Conservation (phyloP, 139 green algal species). For the Tetraselmis striata region DNA sequence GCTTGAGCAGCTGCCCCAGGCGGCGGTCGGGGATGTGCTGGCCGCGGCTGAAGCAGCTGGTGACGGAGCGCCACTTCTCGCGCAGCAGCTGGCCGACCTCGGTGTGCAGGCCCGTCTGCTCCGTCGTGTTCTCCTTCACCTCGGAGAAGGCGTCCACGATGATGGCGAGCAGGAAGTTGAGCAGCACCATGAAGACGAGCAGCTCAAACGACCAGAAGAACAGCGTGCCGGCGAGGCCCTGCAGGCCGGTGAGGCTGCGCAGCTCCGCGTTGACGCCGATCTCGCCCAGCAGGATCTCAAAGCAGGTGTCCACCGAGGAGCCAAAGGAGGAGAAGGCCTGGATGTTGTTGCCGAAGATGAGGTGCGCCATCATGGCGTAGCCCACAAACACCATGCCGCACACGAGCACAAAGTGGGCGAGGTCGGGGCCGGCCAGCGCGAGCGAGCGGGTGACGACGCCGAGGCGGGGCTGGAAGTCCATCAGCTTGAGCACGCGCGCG, state of each 20-base stretch:
- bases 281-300: slow-evolving; percentile 77
- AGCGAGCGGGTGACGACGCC: slow-evolving; percentile 76
- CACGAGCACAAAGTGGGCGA: slow-evolving; percentile 78
- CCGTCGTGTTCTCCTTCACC: slow-evolving; percentile 51
- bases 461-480: slow-evolving; percentile 85
- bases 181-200: slow-evolving; percentile 82
- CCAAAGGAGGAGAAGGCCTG: slow-evolving; percentile 57
- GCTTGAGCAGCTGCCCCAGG: slow-evolving; percentile 50
- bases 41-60: slow-evolving; percentile 26
- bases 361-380: slow-evolving; percentile 75
- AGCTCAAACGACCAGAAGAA: slow-evolving; percentile 85
- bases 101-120: slow-evolving; percentile 53
- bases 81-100: slow-evolving; percentile 52
- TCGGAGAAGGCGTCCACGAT: slow-evolving; percentile 78
- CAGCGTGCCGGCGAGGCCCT: slow-evolving; percentile 48
- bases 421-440: slow-evolving; percentile 59
- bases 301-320: slow-evolving; percentile 67
- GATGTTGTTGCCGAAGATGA: slow-evolving; percentile 77
- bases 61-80: slow-evolving; percentile 53
- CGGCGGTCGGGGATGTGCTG: slow-evolving; percentile 49
- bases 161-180: slow-evolving; percentile 88
- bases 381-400: slow-evolving; percentile 73
- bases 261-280: slow-evolving; percentile 63
- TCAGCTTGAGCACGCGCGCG: slow-evolving; percentile 65
- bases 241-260: slow-evolving; percentile 54